Conservation (phyloP, 371 early-diverging fungal genomes). For the Apophysomyces variabilis region DNA sequence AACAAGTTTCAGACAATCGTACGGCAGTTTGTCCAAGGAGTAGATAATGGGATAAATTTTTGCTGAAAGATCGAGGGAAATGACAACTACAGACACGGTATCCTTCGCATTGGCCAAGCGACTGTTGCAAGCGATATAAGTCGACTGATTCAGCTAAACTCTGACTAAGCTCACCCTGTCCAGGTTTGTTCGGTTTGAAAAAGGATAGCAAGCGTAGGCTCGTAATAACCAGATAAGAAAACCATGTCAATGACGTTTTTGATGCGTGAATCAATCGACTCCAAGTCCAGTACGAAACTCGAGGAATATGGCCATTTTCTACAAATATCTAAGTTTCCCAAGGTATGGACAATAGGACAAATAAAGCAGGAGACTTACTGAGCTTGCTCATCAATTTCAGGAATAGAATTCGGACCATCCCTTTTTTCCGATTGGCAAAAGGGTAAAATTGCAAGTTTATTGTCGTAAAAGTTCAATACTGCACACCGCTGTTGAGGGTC, state of each 20-base stretch:
- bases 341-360: not conserved
- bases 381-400: slow-evolving; percentile 41
- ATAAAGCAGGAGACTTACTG: slow-evolving; percentile 41
- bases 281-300: slow-evolving; percentile 83
- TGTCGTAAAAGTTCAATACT: slow-evolving; percentile 82
- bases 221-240: slow-evolving; percentile 90
- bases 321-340: not conserved
- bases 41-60: slow-evolving; percentile 82
- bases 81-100: slow-evolving; percentile 79
- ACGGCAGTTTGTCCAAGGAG: slow-evolving; percentile 78
- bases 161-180: slow-evolving; percentile 74
- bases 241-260: slow-evolving; percentile 86
- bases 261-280: slow-evolving; percentile 71
- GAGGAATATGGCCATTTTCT: slow-evolving; percentile 73
- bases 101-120: slow-evolving; percentile 75
- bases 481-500: slow-evolving; percentile 90
- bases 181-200: slow-evolving; percentile 84
- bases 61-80: slow-evolving; percentile 84
- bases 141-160: not conserved
- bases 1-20: slow-evolving; percentile 73
- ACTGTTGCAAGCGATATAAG: slow-evolving; percentile 29
- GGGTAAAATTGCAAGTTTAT: slow-evolving; percentile 91
- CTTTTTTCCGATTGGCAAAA: slow-evolving; percentile 74
- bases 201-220: slow-evolving; percentile 94
- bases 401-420: slow-evolving; percentile 29